Conservation (phyloP, 2,329 filamentous ascomycete genomes). For the Penicillium sclerotigenum region DNA sequence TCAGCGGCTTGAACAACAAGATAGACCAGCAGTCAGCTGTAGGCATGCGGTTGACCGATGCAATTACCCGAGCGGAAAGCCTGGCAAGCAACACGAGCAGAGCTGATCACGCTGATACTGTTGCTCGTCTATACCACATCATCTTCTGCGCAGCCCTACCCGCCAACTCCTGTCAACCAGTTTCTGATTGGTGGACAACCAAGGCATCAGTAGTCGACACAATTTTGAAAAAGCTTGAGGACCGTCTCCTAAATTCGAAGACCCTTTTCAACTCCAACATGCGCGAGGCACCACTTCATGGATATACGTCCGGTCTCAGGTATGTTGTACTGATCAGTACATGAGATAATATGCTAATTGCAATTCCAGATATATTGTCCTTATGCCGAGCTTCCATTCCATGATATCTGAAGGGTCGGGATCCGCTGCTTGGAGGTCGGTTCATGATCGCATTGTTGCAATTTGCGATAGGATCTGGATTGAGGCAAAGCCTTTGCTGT, state of each 20-base stretch:
- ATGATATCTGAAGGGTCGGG: slow-evolving; percentile 28
- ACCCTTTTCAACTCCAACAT: slow-evolving; percentile 65
- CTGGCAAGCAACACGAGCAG: slow-evolving; percentile 62
- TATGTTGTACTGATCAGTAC: slow-evolving; percentile 32
- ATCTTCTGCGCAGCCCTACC: slow-evolving; percentile 58
- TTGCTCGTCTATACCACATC: slow-evolving; percentile 72
- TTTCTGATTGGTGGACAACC: slow-evolving; percentile 31
- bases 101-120: slow-evolving; percentile 88
- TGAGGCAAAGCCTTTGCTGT: slow-evolving; percentile 72
- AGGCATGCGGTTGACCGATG: slow-evolving; percentile 29
- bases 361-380: slow-evolving; percentile 47
- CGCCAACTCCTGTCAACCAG: slow-evolving; percentile 21
- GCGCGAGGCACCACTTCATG: slow-evolving; percentile 64
- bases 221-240: slow-evolving; percentile 61
- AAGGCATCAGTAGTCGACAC: slow-evolving; percentile 53
- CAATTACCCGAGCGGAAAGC: slow-evolving; percentile 36
- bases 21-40: slow-evolving; percentile 20
- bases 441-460: slow-evolving; percentile 52
- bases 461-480: slow-evolving; percentile 71
- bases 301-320: slow-evolving; percentile 65
- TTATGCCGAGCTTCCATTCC: slow-evolving; percentile 40
- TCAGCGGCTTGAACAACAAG: slow-evolving; percentile 11
- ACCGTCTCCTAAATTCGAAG: slow-evolving; percentile 62
- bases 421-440: slow-evolving; percentile 29
- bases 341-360: neutral